These are phyloP conservation scores for Polygonum aviculare DNA, from an alignment of 148 eudicot species.

Conservation along the genomic window DNA sequence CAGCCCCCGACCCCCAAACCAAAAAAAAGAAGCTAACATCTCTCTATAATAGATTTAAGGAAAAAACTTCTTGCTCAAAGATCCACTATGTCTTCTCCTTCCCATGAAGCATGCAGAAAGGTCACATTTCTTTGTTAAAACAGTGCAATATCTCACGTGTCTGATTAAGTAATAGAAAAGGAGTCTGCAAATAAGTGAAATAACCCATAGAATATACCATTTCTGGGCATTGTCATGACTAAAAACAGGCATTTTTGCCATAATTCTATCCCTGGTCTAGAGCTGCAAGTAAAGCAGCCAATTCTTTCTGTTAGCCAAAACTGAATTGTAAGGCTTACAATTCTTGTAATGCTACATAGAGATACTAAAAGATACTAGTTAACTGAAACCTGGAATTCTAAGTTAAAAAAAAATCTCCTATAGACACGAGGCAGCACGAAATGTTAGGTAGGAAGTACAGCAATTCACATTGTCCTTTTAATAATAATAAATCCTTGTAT, in stretches of 20 bases:
- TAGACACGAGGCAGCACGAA: neutral
- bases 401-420: neutral
- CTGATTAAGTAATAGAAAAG: no score
- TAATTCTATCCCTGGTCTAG: neutral
- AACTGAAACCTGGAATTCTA: neutral
- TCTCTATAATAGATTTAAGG: neutral
- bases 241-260: neutral
- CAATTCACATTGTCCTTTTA: neutral
- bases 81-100: no score
- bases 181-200: neutral
- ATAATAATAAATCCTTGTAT: neutral
- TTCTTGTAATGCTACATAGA: neutral
- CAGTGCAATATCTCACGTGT: neutral
- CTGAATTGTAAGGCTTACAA: neutral
- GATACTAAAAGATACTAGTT: neutral
- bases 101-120: no score
- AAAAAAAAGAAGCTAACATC: neutral
- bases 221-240: neutral
- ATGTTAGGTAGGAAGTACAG: neutral
- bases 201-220: neutral
- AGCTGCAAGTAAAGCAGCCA: neutral
- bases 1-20: neutral
- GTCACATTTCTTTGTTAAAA: neutral
- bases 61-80: no score
- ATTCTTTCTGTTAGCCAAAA: neutral